Conservation (phyloP, 257 asterid species). For the Datura wrightii region DNA sequence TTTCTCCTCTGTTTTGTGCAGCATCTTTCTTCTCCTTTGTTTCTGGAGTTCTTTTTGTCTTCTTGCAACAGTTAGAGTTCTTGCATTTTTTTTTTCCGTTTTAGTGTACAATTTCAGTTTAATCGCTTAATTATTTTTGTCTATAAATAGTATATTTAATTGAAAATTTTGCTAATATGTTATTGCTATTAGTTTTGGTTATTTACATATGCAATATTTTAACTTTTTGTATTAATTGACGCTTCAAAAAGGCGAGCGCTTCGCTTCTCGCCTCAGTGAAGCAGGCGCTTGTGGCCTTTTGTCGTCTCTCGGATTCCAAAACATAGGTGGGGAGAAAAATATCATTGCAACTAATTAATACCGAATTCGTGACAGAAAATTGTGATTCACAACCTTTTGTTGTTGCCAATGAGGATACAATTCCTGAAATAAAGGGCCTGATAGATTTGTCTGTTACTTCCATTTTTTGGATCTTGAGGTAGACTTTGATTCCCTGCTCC, state of each 20-base stretch:
- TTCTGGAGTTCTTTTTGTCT: background rate
- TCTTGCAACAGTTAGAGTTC: background rate
- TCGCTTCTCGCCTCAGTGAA: background rate
- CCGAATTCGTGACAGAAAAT: background rate
- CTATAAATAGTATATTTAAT: background rate
- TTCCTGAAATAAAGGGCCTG: too few species aligned
- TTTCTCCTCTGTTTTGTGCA: background rate
- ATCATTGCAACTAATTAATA: background rate
- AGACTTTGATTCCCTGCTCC: background rate
- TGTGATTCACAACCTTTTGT: background rate
- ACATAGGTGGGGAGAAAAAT: background rate
- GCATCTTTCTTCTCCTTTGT: background rate
- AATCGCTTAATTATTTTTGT: background rate
- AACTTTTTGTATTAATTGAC: background rate
- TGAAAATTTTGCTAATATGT: background rate
- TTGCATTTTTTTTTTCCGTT: background rate
- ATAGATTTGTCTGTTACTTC: too few species aligned
- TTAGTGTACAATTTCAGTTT: background rate
- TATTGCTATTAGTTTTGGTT: background rate
- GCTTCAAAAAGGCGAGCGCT: background rate
- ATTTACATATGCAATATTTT: background rate
- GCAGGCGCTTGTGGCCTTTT: background rate
- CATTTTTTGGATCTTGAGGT: background rate
- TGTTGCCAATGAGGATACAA: too few species aligned
- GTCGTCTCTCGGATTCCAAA: background rate